Conservation (phyloP, 495 filamentous ascomycete species). For the Haplographium delicatum region DNA sequence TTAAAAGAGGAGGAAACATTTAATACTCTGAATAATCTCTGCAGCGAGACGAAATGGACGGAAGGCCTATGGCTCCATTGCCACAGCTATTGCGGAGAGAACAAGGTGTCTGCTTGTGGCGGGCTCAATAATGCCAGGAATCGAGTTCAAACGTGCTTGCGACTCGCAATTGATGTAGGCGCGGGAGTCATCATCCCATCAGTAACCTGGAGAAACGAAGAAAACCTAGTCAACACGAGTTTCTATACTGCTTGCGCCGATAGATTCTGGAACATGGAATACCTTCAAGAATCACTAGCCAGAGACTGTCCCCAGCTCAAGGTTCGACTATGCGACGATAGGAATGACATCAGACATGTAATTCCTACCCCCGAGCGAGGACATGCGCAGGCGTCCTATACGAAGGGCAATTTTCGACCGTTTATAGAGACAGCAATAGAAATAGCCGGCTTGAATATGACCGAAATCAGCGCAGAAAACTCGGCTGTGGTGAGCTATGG, state of each 20-base stretch:
- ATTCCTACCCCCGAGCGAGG: not conserved
- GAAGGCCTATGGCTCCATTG: constrained; percentile 18
- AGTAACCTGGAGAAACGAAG: constrained; percentile 1
- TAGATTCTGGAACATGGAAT: constrained; percentile 11
- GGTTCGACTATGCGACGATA: constrained; percentile 4
- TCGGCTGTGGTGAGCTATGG: constrained; percentile 2
- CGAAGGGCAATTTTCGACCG: not conserved
- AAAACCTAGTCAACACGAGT: constrained; percentile 2
- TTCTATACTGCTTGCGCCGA: not conserved
- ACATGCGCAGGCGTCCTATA: not conserved
- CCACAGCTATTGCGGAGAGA: constrained; percentile 8
- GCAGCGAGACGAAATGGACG: constrained; percentile 13
- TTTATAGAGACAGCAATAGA: not conserved
- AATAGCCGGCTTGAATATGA: not conserved
- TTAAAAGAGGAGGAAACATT: constrained; percentile 1
- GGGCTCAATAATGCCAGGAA: constrained; percentile 15
- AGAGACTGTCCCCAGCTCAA: constrained; percentile 5
- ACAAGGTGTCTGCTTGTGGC: constrained; percentile 8
- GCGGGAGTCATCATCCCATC: constrained; percentile 8
- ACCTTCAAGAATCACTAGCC: not conserved
- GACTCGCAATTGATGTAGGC: constrained; percentile 15
- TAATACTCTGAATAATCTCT: constrained; percentile 1
- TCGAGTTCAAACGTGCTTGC: constrained; percentile 13
- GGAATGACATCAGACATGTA: not conserved
- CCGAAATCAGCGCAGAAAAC: not conserved